Evolutionary conservation across 352 stramenopile genomes (phyloP).

Genomic region (Phytophthora colocasiae): DNA sequence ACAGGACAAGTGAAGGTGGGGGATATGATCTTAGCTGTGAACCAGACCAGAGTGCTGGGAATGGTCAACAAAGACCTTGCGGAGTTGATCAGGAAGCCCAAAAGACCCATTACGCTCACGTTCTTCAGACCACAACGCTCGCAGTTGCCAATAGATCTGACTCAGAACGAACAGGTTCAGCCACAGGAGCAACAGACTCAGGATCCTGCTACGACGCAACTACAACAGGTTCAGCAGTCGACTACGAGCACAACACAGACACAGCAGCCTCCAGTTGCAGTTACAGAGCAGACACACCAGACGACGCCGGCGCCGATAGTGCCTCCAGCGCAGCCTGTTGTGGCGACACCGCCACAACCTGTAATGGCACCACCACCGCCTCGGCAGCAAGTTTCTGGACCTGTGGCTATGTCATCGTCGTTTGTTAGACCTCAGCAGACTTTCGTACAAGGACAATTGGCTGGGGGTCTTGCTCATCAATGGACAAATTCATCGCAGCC

Average conservation of each 20-base stretch:
- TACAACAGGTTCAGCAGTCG: not conserved
- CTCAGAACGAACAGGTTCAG: not conserved
- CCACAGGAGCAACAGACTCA: not conserved
- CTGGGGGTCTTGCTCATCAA: slow-evolving; percentile 15
- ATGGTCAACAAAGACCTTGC: slow-evolving; percentile 54
- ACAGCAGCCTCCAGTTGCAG: not conserved
- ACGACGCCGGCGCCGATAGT: not conserved
- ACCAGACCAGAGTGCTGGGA: slow-evolving; percentile 35
- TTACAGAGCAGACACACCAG: slow-evolving; percentile 4
- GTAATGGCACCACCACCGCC: not conserved
- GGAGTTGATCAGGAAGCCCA: slow-evolving; percentile 53
- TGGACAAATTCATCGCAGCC: slow-evolving; percentile 20
- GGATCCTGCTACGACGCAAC: not conserved
- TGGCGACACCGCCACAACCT: not conserved
- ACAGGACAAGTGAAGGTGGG: slow-evolving; percentile 54
- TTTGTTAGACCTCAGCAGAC: slow-evolving; percentile 11
- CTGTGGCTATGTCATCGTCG: slow-evolving; percentile 12
- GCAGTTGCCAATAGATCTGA: slow-evolving; percentile 1
- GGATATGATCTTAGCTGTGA: slow-evolving; percentile 67
- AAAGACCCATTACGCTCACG: slow-evolving; percentile 54
- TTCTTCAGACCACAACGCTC: slow-evolving; percentile 42
- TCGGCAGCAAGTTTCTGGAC: slow-evolving; percentile 2
- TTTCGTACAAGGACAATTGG: slow-evolving; percentile 6
- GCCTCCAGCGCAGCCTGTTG: slow-evolving; percentile 10
- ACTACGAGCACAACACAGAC: not conserved